Evolutionary conservation across 306 rosid species (phyloP).

Genomic region (Sicyos baderoa): DNA sequence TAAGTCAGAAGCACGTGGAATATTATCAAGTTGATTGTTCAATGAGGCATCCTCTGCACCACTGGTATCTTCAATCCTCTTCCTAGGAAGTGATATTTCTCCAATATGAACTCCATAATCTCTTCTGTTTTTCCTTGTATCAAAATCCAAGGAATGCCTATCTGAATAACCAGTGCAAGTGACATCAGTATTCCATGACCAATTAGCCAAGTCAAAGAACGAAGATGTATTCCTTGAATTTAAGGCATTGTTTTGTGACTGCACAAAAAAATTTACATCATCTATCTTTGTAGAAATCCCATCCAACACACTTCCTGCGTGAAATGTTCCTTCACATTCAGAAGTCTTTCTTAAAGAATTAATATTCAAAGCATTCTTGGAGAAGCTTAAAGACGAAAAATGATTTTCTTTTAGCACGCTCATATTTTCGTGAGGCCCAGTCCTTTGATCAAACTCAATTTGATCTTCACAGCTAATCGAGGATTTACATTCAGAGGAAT

Average conservation of each 20-base stretch:
- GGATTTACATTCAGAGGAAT: constrained; percentile 53
- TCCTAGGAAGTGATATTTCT: constrained; percentile 28
- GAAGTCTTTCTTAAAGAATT: constrained; percentile 32
- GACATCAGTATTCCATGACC: constrained; percentile 27
- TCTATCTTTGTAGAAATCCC: constrained; percentile 31
- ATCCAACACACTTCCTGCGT: constrained; percentile 23
- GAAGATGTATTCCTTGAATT: constrained; percentile 28
- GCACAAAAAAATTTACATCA: constrained; percentile 21
- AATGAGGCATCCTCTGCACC: constrained; percentile 27
- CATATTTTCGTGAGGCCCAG: constrained; percentile 32
- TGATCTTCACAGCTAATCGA: constrained; percentile 48
- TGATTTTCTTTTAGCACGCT: constrained; percentile 33
- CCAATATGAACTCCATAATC: constrained; percentile 27
- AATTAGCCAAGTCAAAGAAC: constrained; percentile 31
- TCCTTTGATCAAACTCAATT: constrained; percentile 37
- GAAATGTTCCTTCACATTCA: constrained; percentile 33
- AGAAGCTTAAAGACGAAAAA: constrained; percentile 57
- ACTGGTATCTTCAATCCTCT: constrained; percentile 24
- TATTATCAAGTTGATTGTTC: constrained; percentile 31
- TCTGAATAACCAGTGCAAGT: constrained; percentile 25
- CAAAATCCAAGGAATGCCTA: constrained; percentile 22
- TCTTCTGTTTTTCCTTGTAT: constrained; percentile 28
- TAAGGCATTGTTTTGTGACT: constrained; percentile 29
- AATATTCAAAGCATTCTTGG: constrained; percentile 23
- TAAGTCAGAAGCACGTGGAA: constrained; percentile 27